A percentile compares a stretch with the other conserved stretches of the same genome.
Evolutionary conservation across 1,284 basidiomycete genomes (phyloP).

Genomic region (Xerocomus nothofagi): DNA sequence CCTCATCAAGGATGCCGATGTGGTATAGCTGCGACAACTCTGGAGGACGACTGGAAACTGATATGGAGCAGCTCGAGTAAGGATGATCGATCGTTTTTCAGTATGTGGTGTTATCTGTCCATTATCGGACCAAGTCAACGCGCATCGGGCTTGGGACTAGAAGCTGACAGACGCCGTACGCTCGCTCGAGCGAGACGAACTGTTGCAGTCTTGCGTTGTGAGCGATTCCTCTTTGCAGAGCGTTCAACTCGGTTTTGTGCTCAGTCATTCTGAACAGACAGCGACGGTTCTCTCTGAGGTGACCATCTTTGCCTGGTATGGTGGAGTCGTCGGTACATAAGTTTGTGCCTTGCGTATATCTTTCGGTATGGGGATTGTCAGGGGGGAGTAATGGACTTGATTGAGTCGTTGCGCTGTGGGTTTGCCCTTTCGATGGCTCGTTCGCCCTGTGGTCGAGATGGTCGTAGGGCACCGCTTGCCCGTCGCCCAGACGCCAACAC

Average conservation of each 20-base stretch:
- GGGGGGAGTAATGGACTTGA: no score
- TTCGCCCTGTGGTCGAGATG: background rate
- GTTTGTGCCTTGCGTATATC: no score
- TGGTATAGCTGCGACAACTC: slow-evolving; percentile 4
- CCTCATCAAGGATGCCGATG: background rate
- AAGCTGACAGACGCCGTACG: slow-evolving; percentile 1
- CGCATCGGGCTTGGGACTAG: background rate
- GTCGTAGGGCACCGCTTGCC: background rate
- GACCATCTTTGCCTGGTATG: no score
- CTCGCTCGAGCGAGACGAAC: slow-evolving; percentile 9
- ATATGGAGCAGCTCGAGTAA: slow-evolving; percentile 15
- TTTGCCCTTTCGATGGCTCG: no score
- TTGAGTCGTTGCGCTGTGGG: no score
- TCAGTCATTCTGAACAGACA: no score
- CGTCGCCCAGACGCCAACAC: background rate
- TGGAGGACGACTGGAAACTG: slow-evolving; percentile 6
- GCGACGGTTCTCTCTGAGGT: no score
- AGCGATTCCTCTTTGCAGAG: slow-evolving; percentile 11
- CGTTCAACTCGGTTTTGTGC: no score
- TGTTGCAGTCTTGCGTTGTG: slow-evolving; percentile 7
- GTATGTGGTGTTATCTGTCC: background rate
- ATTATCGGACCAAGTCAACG: background rate
- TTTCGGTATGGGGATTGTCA: no score
- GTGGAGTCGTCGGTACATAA: no score
- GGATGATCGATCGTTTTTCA: slow-evolving; percentile 11